phyloP scores from a whole-genome alignment of 1,284 basidiomycete species.

The Rhodotorula sp. region DNA sequence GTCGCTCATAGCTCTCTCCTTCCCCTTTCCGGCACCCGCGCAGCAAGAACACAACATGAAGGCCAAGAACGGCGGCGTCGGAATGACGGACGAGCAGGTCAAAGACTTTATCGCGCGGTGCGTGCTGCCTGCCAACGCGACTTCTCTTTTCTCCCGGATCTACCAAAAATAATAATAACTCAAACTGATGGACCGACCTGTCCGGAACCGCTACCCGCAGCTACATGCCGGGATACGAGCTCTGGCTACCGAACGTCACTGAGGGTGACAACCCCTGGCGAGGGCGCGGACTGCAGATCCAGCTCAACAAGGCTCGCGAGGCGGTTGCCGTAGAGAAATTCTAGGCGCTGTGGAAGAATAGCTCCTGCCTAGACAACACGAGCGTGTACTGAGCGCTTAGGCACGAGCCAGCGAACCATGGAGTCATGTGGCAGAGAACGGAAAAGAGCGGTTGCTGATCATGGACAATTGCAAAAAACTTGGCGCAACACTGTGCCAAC shows the following conservation, averaged over 20 bases:
- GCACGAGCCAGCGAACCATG: too few species aligned
- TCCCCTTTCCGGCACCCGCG: slow-evolving; percentile 24
- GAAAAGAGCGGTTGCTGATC: too few species aligned
- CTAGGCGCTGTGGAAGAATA: not conserved
- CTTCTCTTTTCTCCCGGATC: slow-evolving; percentile 34
- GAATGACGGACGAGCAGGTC: slow-evolving; percentile 80
- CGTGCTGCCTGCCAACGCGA: slow-evolving; percentile 49
- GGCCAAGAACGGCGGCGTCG: slow-evolving; percentile 69
- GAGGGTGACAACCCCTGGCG: not conserved
- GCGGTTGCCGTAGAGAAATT: not conserved
- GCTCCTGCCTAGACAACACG: not conserved
- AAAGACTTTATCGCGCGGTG: slow-evolving; percentile 55
- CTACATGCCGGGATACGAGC: slow-evolving; percentile 81
- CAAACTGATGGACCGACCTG: not conserved
- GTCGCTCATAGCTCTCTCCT: too few species aligned
- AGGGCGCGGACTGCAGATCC: not conserved
- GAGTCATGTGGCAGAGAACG: too few species aligned
- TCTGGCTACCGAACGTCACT: slow-evolving; percentile 51
- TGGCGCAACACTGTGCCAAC: not conserved
- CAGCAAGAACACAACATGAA: slow-evolving; percentile 89
- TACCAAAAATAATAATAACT: too few species aligned
- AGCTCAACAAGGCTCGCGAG: not conserved
- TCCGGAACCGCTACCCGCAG: slow-evolving; percentile 57
- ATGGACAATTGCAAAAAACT: too few species aligned
- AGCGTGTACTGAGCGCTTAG: not conserved